Conservation (phyloP, 1,284 basidiomycete species). For the Ganoderma sinense region DNA sequence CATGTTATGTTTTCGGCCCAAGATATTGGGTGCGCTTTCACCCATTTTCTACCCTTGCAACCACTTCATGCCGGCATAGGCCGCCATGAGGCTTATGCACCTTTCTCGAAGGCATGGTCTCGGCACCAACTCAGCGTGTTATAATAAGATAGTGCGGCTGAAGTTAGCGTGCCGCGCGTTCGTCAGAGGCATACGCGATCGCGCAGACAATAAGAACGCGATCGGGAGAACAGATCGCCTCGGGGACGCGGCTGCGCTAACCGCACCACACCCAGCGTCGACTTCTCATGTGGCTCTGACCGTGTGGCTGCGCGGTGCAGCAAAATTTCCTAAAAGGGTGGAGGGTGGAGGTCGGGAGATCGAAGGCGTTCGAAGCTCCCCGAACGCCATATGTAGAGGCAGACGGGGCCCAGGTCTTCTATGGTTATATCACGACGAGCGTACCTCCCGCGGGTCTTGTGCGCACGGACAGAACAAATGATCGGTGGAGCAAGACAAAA, state of each 20-base stretch:
- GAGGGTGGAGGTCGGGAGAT: background rate
- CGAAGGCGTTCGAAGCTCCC: background rate
- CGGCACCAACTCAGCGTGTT: background rate
- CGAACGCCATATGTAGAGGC: background rate
- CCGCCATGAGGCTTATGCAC: background rate
- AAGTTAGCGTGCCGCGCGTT: background rate
- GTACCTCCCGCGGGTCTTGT: background rate
- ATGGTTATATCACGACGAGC: background rate
- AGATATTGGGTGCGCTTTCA: background rate
- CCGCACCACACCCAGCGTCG: conserved; percentile 1
- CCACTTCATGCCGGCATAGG: background rate
- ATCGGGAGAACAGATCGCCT: conserved; percentile 14
- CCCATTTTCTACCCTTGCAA: background rate
- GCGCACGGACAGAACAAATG: background rate
- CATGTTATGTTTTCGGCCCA: background rate
- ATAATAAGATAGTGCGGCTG: conserved; percentile 1
- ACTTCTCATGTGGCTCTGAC: background rate
- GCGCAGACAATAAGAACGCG: conserved; percentile 12
- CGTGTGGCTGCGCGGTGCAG: background rate
- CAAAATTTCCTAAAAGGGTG: background rate
- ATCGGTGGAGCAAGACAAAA: background rate
- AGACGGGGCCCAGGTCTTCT: background rate
- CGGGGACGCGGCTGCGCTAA: conserved; percentile 13
- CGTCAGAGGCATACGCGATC: background rate
- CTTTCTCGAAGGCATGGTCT: background rate